A percentile compares a stretch with the other conserved stretches of the same genome.
phyloP scores from a whole-genome alignment of 2,329 filamentous ascomycete species.

The Botrytis galanthina region DNA sequence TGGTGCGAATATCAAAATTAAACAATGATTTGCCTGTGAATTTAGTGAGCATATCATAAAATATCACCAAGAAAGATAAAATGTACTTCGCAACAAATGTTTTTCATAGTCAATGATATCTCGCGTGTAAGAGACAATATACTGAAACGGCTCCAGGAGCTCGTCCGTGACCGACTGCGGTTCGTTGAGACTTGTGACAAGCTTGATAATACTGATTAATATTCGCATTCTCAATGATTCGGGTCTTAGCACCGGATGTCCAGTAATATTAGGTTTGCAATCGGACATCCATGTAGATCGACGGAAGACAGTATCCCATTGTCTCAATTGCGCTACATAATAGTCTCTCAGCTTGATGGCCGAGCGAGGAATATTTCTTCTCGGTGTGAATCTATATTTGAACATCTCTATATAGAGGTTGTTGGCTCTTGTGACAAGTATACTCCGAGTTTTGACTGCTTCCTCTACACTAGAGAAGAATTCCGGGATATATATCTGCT shows the following conservation, averaged over 20 bases:
- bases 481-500: slow-evolving; percentile 7
- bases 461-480: slow-evolving; percentile 43
- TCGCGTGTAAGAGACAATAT: slow-evolving; percentile 7
- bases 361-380: slow-evolving; percentile 20
- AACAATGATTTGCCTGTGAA: slow-evolving; percentile 17
- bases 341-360: slow-evolving; percentile 9
- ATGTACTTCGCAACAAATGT: background rate
- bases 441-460: slow-evolving; percentile 25
- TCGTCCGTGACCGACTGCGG: slow-evolving; percentile 2
- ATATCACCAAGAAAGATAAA: background rate
- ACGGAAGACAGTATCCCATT: slow-evolving; percentile 9
- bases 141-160: slow-evolving; percentile 8
- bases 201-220: background rate
- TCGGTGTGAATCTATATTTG: slow-evolving; percentile 39
- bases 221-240: slow-evolving; percentile 11
- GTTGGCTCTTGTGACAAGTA: slow-evolving; percentile 42
- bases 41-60: background rate
- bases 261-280: background rate
- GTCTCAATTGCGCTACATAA: slow-evolving; percentile 13
- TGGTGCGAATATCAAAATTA: slow-evolving; percentile 45
- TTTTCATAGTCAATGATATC: slow-evolving; percentile 13
- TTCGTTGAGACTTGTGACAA: slow-evolving; percentile 19
- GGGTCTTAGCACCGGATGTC: slow-evolving; percentile 2
- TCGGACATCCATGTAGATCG: background rate
- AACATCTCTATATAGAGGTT: slow-evolving; percentile 36